Conservation (phyloP, 495 filamentous ascomycete species). For the Jackrogersella multiformis region DNA sequence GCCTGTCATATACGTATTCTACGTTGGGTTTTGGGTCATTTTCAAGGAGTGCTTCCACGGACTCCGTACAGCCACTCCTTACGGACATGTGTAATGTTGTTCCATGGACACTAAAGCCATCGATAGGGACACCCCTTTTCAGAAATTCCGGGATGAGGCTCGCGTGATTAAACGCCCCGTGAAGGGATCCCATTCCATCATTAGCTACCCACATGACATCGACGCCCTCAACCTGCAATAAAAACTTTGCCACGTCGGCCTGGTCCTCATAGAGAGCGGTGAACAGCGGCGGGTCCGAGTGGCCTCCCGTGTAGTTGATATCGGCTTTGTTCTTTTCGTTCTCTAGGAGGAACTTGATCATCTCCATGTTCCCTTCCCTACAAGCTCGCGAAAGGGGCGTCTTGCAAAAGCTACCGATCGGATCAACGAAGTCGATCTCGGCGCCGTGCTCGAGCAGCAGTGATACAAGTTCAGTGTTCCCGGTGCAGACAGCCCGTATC, state of each 20-base stretch:
- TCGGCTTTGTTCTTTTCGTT: slow-evolving; percentile 29
- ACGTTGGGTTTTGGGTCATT: slow-evolving; percentile 11
- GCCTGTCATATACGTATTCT: slow-evolving; percentile 1
- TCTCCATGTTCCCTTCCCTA: not conserved
- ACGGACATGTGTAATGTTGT: slow-evolving; percentile 12
- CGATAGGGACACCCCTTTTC: slow-evolving; percentile 12
- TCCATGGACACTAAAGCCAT: slow-evolving; percentile 5
- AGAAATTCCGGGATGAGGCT: slow-evolving; percentile 14
- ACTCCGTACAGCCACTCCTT: not conserved
- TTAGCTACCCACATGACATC: slow-evolving; percentile 29
- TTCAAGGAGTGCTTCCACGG: slow-evolving; percentile 14
- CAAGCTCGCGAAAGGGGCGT: slow-evolving; percentile 21
- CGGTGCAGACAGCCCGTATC: slow-evolving; percentile 1
- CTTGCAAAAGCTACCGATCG: not conserved
- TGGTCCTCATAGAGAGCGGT: not conserved
- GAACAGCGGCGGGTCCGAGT: not conserved
- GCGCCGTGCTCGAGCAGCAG: slow-evolving; percentile 31
- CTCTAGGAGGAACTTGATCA: slow-evolving; percentile 26
- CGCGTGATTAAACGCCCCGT: slow-evolving; percentile 3
- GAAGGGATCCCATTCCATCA: slow-evolving; percentile 33
- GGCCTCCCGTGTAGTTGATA: slow-evolving; percentile 1
- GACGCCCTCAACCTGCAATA: slow-evolving; percentile 13
- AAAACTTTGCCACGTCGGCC: not conserved
- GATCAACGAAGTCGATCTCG: slow-evolving; percentile 12
- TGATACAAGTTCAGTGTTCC: slow-evolving; percentile 22